Percentiles rank a stretch among this genome's conserved stretches.
phyloP scores from a whole-genome alignment of 345 rosid species.

The Salix suchowensis region DNA sequence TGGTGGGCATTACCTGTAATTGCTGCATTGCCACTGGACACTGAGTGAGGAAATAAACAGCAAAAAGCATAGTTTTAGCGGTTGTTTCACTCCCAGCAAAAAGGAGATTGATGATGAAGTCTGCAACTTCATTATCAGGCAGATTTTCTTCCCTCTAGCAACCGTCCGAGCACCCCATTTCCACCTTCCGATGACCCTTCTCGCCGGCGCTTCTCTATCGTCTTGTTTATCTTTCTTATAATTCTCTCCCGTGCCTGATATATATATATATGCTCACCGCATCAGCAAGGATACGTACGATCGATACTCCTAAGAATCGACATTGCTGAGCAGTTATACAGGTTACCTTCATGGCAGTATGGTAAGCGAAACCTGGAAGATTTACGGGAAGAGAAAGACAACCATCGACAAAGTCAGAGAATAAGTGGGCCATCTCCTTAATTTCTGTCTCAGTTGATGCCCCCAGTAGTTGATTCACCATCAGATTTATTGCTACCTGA shows the following conservation, averaged over 20 bases:
- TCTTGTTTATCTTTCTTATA: constrained; percentile 55
- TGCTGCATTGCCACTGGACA: constrained; percentile 59
- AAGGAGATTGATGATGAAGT: constrained; percentile 75
- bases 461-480: constrained; percentile 78
- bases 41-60: constrained; percentile 67
- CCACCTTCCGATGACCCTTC: constrained; percentile 26
- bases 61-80: constrained; percentile 78
- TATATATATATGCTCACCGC: background rate
- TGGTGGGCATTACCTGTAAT: constrained; percentile 36
- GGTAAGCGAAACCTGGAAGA: constrained; percentile 71
- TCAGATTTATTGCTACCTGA: constrained; percentile 76
- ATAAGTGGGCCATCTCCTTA: constrained; percentile 63
- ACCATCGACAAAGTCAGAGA: constrained; percentile 84
- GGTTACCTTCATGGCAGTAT: constrained; percentile 67
- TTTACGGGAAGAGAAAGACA: constrained; percentile 79
- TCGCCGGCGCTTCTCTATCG: constrained; percentile 29
- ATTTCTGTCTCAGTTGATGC: constrained; percentile 57
- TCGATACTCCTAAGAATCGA: background rate
- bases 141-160: constrained; percentile 71
- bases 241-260: constrained; percentile 64
- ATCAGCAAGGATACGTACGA: background rate
- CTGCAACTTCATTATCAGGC: constrained; percentile 57
- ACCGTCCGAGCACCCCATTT: constrained; percentile 60
- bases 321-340: background rate
- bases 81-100: constrained; percentile 94